phyloP scores from a whole-genome alignment of 2,329 filamentous ascomycete species.

The Sarocladium kiliense region DNA sequence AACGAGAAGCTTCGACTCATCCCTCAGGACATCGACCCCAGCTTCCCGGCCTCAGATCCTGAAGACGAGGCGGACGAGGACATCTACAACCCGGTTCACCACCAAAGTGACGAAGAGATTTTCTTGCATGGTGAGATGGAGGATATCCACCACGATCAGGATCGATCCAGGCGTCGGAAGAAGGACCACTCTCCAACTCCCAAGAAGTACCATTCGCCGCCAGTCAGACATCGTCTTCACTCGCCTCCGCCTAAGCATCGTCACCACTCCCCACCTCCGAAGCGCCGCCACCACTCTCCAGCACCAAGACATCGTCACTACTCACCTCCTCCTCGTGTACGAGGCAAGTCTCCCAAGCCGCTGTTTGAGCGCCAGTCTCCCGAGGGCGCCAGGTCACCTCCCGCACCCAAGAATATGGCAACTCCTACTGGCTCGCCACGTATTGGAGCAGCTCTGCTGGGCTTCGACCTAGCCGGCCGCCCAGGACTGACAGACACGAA shows the following conservation, averaged over 20 bases:
- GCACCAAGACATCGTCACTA: slow-evolving; percentile 20
- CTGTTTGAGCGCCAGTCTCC: slow-evolving; percentile 67
- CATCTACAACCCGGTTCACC: slow-evolving; percentile 48
- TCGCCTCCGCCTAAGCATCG: slow-evolving; percentile 26
- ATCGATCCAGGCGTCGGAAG: slow-evolving; percentile 41
- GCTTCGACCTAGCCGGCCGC: slow-evolving; percentile 41
- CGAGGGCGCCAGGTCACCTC: slow-evolving; percentile 63
- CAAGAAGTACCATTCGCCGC: slow-evolving; percentile 40
- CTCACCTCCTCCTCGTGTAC: slow-evolving; percentile 36
- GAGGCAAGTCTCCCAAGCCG: slow-evolving; percentile 45
- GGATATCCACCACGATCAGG: slow-evolving; percentile 55
- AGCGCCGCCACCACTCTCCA: slow-evolving; percentile 17
- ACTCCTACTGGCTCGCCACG: slow-evolving; percentile 35
- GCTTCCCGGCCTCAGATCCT: slow-evolving; percentile 90
- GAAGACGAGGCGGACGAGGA: slow-evolving; percentile 80
- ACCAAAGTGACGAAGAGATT: slow-evolving; percentile 63
- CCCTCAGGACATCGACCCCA: slow-evolving; percentile 97
- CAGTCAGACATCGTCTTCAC: slow-evolving; percentile 22
- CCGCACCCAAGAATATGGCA: slow-evolving; percentile 39
- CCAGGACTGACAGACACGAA: slow-evolving; percentile 73
- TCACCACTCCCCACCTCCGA: slow-evolving; percentile 31
- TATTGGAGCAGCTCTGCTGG: slow-evolving; percentile 26
- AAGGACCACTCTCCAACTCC: slow-evolving; percentile 44
- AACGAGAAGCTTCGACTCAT: slow-evolving; percentile 75
- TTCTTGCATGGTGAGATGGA: slow-evolving; percentile 71